Evolutionary conservation across 352 stramenopile species (phyloP).

Genomic region (Phytopythium vexans): DNA sequence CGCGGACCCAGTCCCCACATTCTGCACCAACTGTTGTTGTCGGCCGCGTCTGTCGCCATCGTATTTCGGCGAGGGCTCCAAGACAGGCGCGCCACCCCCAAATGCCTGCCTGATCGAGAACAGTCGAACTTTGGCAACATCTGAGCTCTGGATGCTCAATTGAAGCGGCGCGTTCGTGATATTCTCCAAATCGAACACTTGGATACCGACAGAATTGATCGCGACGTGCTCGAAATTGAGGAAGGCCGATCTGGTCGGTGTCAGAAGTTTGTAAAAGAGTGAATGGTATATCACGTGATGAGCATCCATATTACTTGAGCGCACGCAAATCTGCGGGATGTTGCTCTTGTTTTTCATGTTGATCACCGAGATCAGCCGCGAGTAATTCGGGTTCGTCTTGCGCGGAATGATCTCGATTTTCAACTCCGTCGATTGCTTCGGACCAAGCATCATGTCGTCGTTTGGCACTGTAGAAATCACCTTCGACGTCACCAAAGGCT

Average conservation of each 20-base stretch:
- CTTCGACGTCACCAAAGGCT: conserved; percentile 85
- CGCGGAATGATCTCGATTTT: conserved; percentile 90
- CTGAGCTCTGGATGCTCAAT: conserved; percentile 77
- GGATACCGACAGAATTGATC: conserved; percentile 82
- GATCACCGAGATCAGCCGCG: conserved; percentile 80
- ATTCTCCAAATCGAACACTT: conserved; percentile 88
- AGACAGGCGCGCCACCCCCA: conserved; percentile 6
- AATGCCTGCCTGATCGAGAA: conserved; percentile 66
- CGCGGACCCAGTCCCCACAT: neutral
- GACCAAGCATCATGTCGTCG: conserved; percentile 81
- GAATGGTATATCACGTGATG: conserved; percentile 91
- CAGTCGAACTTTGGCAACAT: conserved; percentile 63
- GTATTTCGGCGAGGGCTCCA: neutral
- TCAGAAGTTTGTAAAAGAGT: conserved; percentile 88
- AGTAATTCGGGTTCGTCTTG: conserved; percentile 90
- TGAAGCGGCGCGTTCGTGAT: conserved; percentile 81
- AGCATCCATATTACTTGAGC: conserved; percentile 89
- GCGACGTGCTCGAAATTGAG: conserved; percentile 86
- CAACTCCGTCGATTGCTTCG: conserved; percentile 84
- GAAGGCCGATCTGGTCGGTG: conserved; percentile 79
- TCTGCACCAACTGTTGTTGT: conserved; percentile 4
- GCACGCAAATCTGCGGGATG: conserved; percentile 80
- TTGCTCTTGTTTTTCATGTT: conserved; percentile 89
- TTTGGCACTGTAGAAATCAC: conserved; percentile 88
- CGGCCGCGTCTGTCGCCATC: conserved; percentile 5